Base-by-base conservation (phyloP, 2,329 filamentous ascomycete genomes). In the Ophiostoma novo-ulmi region DNA sequence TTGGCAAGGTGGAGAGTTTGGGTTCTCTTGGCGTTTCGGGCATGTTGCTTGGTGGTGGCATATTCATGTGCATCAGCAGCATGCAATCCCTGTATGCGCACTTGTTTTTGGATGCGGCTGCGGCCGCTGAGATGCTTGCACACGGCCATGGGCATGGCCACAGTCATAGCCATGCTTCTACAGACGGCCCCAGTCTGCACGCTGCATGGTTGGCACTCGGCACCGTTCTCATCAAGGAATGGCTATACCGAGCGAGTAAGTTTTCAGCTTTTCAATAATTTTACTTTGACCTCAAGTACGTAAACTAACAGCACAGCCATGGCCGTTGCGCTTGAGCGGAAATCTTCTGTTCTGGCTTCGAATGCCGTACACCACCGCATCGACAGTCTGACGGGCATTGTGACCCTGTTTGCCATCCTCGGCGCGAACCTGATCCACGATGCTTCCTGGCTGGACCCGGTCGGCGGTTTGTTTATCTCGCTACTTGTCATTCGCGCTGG, bases 361-460 rank as follows among this genome's bases (percentile, higher is more conserved):
- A 99, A 99, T 78, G 94, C 95, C 72, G 86, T 98, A 74, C 95
- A 99, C 81, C 95, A 98, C 82, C 92, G 95, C 72, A 90, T 99
- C 78, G 95, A 99, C 80, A 97, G 93, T 71, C 85, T 97, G 71
- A 99, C 95, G 1, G 94, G 94, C 74, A 91, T 98, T 76, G 95
- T 98, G 70, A 96, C 95, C 1, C 85, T 98, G 39, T 85, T 91
- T 71, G 94, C 92, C 35, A 97, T 99, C 76, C 88, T 93, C 22
- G 94, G 93, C 64, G 93, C 94, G 67, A 97, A 98, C 79, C 84
- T 96, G 69, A 85, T 97, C 74, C 85, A 89, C 71, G 90, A 94
- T 76, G 94, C 94, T 69, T 87, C 91, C 39, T 98, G 95, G 94
- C 85, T 98, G 68, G 95, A 99, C 79, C 94, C 95, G 11, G 91